These are phyloP conservation scores for Lipomyces kockii DNA, from an alignment of 805 yeast species.

Conservation along the genomic window DNA sequence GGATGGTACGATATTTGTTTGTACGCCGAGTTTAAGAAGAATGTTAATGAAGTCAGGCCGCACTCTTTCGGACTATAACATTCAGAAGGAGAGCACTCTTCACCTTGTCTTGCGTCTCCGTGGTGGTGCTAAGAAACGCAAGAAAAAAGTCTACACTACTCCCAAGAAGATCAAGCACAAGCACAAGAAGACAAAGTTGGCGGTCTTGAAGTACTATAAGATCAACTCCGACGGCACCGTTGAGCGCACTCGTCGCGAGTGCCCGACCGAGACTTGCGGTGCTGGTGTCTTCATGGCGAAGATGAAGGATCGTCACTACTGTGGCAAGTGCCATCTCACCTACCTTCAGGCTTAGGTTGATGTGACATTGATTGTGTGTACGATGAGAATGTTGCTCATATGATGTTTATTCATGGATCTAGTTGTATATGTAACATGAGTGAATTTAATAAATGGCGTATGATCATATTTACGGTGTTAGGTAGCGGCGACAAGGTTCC, in stretches of 20 bases:
- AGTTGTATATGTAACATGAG: neutral
- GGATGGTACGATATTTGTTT: slow-evolving; percentile 41
- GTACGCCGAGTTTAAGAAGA: slow-evolving; percentile 47
- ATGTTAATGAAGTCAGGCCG: slow-evolving; percentile 59
- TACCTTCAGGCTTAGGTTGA: slow-evolving; percentile 48
- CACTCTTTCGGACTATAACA: slow-evolving; percentile 96
- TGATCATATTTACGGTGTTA: neutral
- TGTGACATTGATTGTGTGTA: neutral
- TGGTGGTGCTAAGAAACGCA: slow-evolving; percentile 99
- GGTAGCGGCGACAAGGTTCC: neutral
- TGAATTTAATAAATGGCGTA: neutral
- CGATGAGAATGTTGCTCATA: neutral
- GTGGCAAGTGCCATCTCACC: slow-evolving; percentile 99
- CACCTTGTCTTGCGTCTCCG: slow-evolving; percentile 97
- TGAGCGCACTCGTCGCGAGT: slow-evolving; percentile 98
- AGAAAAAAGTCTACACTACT: slow-evolving; percentile 99
- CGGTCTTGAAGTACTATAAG: slow-evolving; percentile 99
- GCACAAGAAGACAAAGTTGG: slow-evolving; percentile 99
- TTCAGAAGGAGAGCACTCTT: slow-evolving; percentile 95
- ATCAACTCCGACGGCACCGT: slow-evolving; percentile 98
- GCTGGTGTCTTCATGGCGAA: slow-evolving; percentile 99
- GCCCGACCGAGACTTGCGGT: slow-evolving; percentile 92
- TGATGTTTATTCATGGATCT: neutral
- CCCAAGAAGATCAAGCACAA: slow-evolving; percentile 99
- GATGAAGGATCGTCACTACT: slow-evolving; percentile 98